Base-by-base conservation (phyloP, 2,329 filamentous ascomycete genomes). In the Diaporthe sp. region DNA sequence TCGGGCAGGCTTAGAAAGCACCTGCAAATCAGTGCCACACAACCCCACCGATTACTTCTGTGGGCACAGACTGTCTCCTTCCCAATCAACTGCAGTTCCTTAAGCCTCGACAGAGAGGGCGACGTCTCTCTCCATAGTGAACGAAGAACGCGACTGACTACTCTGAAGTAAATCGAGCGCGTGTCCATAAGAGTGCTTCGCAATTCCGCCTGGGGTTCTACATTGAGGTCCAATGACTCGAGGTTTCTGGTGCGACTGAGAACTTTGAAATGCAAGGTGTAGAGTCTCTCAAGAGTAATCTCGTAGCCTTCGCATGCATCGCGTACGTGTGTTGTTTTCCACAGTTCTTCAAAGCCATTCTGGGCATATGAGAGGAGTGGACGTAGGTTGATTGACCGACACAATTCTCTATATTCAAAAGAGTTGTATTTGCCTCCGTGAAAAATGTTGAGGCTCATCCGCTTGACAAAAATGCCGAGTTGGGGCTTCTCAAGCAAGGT, bases 271-370 rank as follows among this genome's bases (percentile, higher is more conserved):
- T 42, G 58, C 2, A 61, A 9, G 34, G 22, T 17, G 37, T 39
- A 61, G 37, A 61, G 28, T 28, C 22, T n/a, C 4, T 60, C 34
- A n/a, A 39, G 20, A 20, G 20, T 3, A 13, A 13, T 3, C 5
- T 7, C 12, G 34, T 7, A 9, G 12, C 0, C 3, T 15, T 3
- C 8, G 0, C 0, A 4, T n/a, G 2, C 4, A 7, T 9, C 3
- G 20, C 4, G 5, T 34, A 4, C 2, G 13, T 3, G 17, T 12
- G 9, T 2, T 49, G 17, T 1, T 13, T 2, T 51, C 3, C 8
- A 15, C 4, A 6, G 47, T 17, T 67, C 25, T 13, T n/a, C 44
- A 9, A 67, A 25, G 17, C 63, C 63, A 15, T 34, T 20, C 9
- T 34, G 42, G 4, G 28, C 31, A n/a, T 12, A 37, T 2, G 28